Evolutionary conservation across 192 early-diverging fungal species (phyloP), one percentile per base, ranked within the genome.

Genomic region (Phlyctochytrium arcticum): DNA sequence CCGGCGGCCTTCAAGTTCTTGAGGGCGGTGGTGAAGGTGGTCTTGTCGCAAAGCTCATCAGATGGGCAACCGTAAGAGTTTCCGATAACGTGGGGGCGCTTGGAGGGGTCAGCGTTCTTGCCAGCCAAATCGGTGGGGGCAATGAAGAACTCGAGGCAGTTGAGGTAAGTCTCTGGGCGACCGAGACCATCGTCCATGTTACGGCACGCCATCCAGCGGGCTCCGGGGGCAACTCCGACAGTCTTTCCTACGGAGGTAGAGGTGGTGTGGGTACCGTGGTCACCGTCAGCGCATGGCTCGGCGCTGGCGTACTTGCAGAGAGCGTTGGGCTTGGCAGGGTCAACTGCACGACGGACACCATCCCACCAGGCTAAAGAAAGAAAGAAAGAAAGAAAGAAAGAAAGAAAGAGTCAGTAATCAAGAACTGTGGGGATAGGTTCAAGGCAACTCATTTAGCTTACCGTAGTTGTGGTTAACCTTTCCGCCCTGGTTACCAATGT

Each of bases 171-270:
- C 46, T 60, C 59, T 4, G 59, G 59, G 6, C 59, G 12, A 26
- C 59, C 59, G 59, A 31, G n/a, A 48, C 59, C 59, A 17, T 60
- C n/a, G 42, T 60, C 37, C 59, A 60, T 60, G 59, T 51, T 51
- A 12, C 50, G 1, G 50, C 50, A 51, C 10, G n/a, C 26, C 50
- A 51, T 51, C 50, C 50, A 51, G n/a, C 12, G 12, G 17, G 50
- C 26, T 12, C 50, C 50, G 17, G 50, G 50, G 26, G 50, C 50
- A 27, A 51, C 26, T 12, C 50, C 50, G 3, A 26, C 26, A 12
- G 19, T 24, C n/a, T 24, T 15, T 17, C 50, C 50, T 15, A 26
- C 50, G 26, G 50, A 15, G 17, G 26, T 51, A 51, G n/a, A 21
- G 19, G 26, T 51, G 19, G 26, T 26, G 26, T 51, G 50, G 12